Evolutionary conservation across 2,329 filamentous ascomycete genomes (phyloP), one percentile per base, ranked within the genome.

Genomic region (Talaromyces sp.): DNA sequence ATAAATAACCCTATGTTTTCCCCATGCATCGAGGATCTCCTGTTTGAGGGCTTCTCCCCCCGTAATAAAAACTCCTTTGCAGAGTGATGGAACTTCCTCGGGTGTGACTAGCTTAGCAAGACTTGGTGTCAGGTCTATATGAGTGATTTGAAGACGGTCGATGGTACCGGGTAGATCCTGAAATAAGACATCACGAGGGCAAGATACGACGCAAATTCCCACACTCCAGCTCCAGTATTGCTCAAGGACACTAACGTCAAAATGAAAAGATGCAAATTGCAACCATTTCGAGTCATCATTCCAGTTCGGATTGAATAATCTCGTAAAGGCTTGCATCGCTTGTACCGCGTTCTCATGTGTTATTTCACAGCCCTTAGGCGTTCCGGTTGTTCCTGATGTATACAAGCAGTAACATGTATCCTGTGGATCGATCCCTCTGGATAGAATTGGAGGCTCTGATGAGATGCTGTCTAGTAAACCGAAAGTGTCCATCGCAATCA

Each of bases 181-280:
- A 39, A 97, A 88, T 1, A 97, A 89, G 1, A 97, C 74, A 73
- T 97, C 93, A 68, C 91, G 86, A 0, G 92, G 90, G 7, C 91
- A 93, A 2, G 91, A 88, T 1, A 94, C 90, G 0, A 97, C 85
- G 3, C 90, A 89, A 31, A 97, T 93, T 1, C 93, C 93, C 0
- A 95, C 90, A 33, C 90, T 92, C 93, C 93, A 97, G 65, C 89
- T 95, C 92, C 92, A 97, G 75, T 94, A 97, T 72, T 97, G 93
- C 73, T 97, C 93, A 0, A 97, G 83, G 0, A 97, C 90, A 1
- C 91, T 95, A 3, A 97, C 93, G 71, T 97, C 94, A 67, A 97
- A 97, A 75, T 97, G 94, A 64, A 97, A 92, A 0, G 92, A 93
- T 1, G 94, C 94, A 73, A 97, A 97, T 73, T 97, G 94, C 0